Percentiles rank a stretch among this genome's conserved stretches.
Conservation (phyloP, 2,329 filamentous ascomycete genomes). For the Ascochyta lentis region DNA sequence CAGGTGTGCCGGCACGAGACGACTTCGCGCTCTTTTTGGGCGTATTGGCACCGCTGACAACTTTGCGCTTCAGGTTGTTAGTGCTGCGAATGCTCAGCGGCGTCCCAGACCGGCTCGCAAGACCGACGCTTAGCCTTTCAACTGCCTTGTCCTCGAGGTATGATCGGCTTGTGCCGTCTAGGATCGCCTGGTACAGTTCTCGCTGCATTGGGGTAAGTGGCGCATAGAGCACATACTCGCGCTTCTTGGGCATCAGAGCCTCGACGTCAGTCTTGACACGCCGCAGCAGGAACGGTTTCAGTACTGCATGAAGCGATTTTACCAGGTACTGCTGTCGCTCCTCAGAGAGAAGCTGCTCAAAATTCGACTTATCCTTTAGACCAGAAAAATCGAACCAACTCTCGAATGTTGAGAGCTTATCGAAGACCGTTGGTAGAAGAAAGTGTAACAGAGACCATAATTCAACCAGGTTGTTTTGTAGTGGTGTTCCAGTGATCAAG, state of each 20-base stretch:
- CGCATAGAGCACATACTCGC: conserved; percentile 94
- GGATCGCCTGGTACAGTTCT: conserved; percentile 84
- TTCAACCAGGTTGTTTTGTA: conserved; percentile 95
- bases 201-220: conserved; percentile 90
- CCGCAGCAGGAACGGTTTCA: conserved; percentile 88
- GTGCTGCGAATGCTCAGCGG: conserved; percentile 53
- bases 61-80: conserved; percentile 65
- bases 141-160: conserved; percentile 78
- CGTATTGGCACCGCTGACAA: conserved; percentile 52
- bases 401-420: conserved; percentile 90
- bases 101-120: conserved; percentile 54
- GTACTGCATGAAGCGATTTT: conserved; percentile 87
- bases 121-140: conserved; percentile 63
- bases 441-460: conserved; percentile 96
- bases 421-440: conserved; percentile 88
- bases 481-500: conserved; percentile 90
- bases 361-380: conserved; percentile 80
- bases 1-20: conserved; percentile 76
- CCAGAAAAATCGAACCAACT: conserved; percentile 98
- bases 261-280: conserved; percentile 94
- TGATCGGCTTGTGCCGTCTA: conserved; percentile 58
- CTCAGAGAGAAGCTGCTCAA: conserved; percentile 80
- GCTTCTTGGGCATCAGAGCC: conserved; percentile 88
- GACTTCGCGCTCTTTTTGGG: conserved; percentile 76
- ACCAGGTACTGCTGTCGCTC: conserved; percentile 78